Evolutionary conservation across 2,329 filamentous ascomycete genomes (phyloP).

Genomic region (Alternaria panax): DNA sequence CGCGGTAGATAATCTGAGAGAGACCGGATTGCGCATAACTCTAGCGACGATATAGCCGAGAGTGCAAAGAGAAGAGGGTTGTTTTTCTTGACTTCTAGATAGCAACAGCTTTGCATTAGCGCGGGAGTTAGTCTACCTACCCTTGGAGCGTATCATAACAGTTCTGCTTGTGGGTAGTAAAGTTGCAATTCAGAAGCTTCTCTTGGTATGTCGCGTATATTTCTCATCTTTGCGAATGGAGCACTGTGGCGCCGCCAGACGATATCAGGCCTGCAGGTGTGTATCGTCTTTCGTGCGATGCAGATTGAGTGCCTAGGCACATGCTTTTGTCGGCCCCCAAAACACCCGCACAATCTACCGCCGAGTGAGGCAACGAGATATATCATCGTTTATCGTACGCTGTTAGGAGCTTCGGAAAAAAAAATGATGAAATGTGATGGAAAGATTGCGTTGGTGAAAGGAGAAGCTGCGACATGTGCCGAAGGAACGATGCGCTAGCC

Average conservation of each 20-base stretch:
- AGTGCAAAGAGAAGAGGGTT: neutral
- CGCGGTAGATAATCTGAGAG: neutral
- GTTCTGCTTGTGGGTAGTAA: neutral
- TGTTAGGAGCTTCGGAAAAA: neutral
- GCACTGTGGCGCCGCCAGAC: neutral
- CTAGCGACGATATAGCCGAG: neutral
- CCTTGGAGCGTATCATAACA: neutral
- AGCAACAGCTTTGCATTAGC: neutral
- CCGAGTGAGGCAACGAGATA: neutral
- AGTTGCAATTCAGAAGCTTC: neutral
- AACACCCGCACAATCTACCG: neutral
- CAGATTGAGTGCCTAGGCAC: neutral
- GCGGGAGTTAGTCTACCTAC: neutral
- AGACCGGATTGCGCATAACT: slow-evolving; percentile 5
- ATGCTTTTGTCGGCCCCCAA: neutral
- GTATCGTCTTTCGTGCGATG: neutral
- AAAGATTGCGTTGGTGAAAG: neutral
- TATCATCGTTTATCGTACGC: neutral
- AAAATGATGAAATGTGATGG: neutral
- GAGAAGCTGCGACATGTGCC: neutral
- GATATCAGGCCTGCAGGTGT: neutral
- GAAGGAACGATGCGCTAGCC: neutral
- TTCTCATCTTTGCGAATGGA: neutral
- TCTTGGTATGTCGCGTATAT: neutral
- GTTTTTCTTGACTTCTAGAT: neutral